phyloP scores from a whole-genome alignment of 345 rosid species.

The Dimocarpus longan region DNA sequence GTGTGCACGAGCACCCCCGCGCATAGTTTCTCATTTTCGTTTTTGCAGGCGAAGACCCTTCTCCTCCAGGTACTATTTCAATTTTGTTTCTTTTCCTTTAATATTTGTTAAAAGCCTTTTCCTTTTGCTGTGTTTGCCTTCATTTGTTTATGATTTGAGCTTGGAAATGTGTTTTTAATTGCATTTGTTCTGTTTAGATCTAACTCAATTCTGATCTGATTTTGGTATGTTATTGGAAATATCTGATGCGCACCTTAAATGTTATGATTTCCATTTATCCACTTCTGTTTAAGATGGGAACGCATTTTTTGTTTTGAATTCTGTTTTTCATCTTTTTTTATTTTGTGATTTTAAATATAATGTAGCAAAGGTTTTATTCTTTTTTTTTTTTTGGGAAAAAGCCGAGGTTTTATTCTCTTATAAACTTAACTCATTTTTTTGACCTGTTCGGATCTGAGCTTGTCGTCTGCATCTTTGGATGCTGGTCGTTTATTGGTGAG shows the following conservation, averaged over 20 bases:
- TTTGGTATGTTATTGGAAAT: not conserved
- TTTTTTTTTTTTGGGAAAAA: not conserved
- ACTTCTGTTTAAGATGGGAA: not conserved
- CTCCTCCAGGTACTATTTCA: not conserved
- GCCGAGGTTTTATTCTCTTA: not conserved
- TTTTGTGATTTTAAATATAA: not conserved
- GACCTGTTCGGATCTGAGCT: not conserved
- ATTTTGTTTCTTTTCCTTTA: not conserved
- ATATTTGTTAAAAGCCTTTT: no score
- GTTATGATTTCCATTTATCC: not conserved
- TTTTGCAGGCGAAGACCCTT: not conserved
- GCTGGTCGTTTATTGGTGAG: not conserved
- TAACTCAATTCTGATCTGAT: not conserved
- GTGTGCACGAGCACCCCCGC: not conserved
- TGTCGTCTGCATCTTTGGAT: not conserved
- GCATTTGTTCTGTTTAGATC: not conserved
- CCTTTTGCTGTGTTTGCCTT: not conserved
- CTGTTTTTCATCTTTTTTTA: not conserved
- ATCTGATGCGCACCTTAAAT: not conserved
- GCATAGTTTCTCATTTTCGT: not conserved
- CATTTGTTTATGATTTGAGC: not conserved
- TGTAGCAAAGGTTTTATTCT: not conserved
- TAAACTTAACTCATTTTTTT: not conserved
- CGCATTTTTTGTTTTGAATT: not conserved
- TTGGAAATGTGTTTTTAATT: not conserved